Evolutionary conservation across 345 rosid genomes (phyloP), one percentile per base, ranked within the genome.

Genomic region (Erysimum cheiranthoides): DNA sequence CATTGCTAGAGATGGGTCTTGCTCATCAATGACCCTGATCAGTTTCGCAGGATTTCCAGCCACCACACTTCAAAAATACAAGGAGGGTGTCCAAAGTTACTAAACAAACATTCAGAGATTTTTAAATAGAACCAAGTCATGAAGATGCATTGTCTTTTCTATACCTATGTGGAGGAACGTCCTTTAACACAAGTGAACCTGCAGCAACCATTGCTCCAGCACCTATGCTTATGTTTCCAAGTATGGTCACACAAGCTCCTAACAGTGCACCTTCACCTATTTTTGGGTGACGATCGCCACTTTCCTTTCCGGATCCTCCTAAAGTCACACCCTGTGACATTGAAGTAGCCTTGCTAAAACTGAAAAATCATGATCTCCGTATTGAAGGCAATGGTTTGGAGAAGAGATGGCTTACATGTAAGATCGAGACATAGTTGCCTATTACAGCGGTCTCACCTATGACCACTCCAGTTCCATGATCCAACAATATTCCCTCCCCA

Each of bases 151-250:
- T 39, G 39, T 14, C 68, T 18, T 13, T 66, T 28, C 12, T 28
- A 28, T 75, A 80, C 82, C 82, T 65, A 59, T 75, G 73, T 0
- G 76, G 1, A 64, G 79, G 90, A 76, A 89, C 88, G 54, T 90
- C 89, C 68, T 92, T 89, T 62, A 91, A 72, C 31, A 94, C 91
- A 60, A 92, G 90, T 68, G 98, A 92, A 63, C 95, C 88, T 17
- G 96, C 90, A 72, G 94, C 96, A 16, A 94, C 79, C 93, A 89
- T 92, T 43, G 98, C 92, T 8, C 97, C 97, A 74, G 86, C 85
- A 78, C 97, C 96, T 25, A 94, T 79, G 49, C 71, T 83, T 71
- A 94, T 87, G 71, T 92, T 92, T 16, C 98, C 97, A 43, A 94
- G 96, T 62, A 94, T 68, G 27, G 84, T 89, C 70, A 77, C 96